Evolutionary conservation across 148 eudicot species (phyloP), one percentile per base, ranked within the genome.

Genomic region (Vaccinium corymbosum): DNA sequence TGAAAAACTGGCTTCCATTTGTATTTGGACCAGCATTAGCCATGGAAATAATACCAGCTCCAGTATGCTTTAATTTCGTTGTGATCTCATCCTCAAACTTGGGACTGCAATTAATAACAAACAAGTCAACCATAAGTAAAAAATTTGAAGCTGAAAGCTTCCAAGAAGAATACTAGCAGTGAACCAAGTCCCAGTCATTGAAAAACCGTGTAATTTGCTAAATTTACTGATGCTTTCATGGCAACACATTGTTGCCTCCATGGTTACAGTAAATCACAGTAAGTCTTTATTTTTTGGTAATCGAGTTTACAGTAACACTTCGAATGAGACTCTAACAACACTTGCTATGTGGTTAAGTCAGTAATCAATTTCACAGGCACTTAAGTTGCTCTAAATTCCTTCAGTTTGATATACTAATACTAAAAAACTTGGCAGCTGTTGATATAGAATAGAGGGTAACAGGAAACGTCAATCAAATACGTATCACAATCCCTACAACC

Each of bases 21-120:
- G 98, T 95, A 90, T 95, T 90, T 42, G 98, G 97, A 83, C 98
- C 98, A 86, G 98, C 99, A 91, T 96, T 96, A 57, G 99, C 99
- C 99, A 96, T 93, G 77, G 98, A 94, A 77, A 96, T 74, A 82
- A 96, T 93, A 56, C 99, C 98, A 87, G 99, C 98, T 79, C 99
- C 99, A 32, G 98, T 93, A 84, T 96, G 99, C 91, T 93, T 96
- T 88, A 96, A 87, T 85, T 90, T 86, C 55, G 90, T 81, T 71
- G 85, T 81, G 66, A 94, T 92, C 93, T 95, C 98, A 85, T 95
- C 98, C 81, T 95, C 98, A 82, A 95, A 95, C 74, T 90, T 89
- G 79, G 88, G 76, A 83, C 98, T 95, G 90, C 89, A 92, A 82
- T 29, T 59, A 78, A 66, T 55, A 74, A 61, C 42, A 85, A 86